Percentiles rank a stretch among this genome's conserved stretches.
These are phyloP conservation scores for Pseudogymnoascus sp. DNA, from an alignment of 2,329 filamentous ascomycete genomes.

Conservation along the genomic window DNA sequence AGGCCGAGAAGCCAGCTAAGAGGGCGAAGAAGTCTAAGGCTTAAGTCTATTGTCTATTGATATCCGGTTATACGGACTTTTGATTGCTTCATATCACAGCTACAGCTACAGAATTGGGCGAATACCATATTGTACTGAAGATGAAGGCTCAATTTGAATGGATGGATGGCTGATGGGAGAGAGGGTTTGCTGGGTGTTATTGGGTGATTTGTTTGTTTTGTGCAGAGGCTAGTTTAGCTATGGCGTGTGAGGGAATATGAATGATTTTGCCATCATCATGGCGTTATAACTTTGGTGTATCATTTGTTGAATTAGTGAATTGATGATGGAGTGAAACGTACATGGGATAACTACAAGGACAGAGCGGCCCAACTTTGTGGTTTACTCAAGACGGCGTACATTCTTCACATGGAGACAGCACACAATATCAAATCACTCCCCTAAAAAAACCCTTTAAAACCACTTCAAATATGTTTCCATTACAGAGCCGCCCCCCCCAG, in stretches of 20 bases:
- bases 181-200: neutral
- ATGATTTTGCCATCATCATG: neutral
- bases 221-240: conserved; percentile 1
- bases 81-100: neutral
- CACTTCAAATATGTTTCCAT: conserved; percentile 1
- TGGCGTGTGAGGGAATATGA: conserved; percentile 4
- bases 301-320: neutral
- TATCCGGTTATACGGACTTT: too few relatives aligned
- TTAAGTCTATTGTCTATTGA: neutral
- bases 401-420: neutral
- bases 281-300: neutral
- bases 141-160: neutral
- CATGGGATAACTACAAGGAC: neutral
- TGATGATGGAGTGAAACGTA: neutral
- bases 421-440: neutral
- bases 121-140: neutral
- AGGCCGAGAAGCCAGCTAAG: conserved; percentile 29
- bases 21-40: conserved; percentile 32
- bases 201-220: neutral
- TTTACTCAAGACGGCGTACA: neutral
- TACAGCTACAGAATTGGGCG: neutral
- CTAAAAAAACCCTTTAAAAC: neutral
- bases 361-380: neutral
- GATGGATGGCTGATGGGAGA: neutral
- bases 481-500: neutral